Conservation (phyloP, 2,329 filamentous ascomycete species). For the Fusarium chlamydosporum region DNA sequence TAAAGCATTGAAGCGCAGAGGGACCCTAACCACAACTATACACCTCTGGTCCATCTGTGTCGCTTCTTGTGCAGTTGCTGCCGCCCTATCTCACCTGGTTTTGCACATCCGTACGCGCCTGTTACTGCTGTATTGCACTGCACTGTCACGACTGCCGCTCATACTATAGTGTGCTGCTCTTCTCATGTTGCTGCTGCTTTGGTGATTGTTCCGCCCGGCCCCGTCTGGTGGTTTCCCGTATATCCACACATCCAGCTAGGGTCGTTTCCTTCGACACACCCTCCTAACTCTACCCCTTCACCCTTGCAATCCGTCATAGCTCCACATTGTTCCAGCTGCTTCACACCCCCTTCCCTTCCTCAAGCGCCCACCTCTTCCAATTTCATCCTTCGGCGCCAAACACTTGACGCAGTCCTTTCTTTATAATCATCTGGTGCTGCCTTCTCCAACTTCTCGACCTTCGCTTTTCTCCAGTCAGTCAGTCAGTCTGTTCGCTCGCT, state of each 20-base stretch:
- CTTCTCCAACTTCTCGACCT: conserved; percentile 39
- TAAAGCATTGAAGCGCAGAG: background rate
- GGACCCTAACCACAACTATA: conserved; percentile 16
- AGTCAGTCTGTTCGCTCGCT: conserved; percentile 49
- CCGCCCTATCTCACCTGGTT: conserved; percentile 34
- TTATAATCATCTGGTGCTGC: conserved; percentile 51
- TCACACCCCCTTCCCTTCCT: conserved; percentile 48
- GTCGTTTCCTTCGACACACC: conserved; percentile 29
- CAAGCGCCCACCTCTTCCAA: conserved; percentile 48
- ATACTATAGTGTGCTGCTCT: conserved; percentile 24
- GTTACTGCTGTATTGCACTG: conserved; percentile 32
- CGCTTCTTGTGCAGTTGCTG: conserved; percentile 43
- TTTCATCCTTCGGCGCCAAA: conserved; percentile 51
- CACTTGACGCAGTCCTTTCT: conserved; percentile 48
- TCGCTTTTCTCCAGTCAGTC: conserved; percentile 48
- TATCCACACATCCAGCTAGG: conserved; percentile 42
- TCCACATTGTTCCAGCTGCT: conserved; percentile 44
- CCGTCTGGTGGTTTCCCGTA: conserved; percentile 44
- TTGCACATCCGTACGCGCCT: conserved; percentile 42
- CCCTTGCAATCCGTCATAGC: conserved; percentile 41
- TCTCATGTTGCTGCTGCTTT: conserved; percentile 34
- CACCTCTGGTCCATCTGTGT: conserved; percentile 31
- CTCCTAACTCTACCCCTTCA: conserved; percentile 40
- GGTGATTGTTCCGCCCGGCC: conserved; percentile 42
- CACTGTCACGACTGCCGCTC: conserved; percentile 11